Evolutionary conservation across 306 rosid genomes (phyloP).

Genomic region (Sechiopsis laciniata): DNA sequence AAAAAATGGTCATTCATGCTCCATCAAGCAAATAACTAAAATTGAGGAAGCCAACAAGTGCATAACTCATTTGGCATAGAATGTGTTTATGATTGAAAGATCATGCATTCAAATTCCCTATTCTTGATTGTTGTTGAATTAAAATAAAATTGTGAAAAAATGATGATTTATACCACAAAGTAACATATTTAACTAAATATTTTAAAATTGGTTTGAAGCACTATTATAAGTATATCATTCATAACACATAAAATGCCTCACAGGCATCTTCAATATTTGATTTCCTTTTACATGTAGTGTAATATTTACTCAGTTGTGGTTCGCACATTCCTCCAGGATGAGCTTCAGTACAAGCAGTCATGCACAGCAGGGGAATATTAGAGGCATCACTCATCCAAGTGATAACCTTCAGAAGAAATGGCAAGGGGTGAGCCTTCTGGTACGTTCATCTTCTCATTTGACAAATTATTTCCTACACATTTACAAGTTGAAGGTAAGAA

Average conservation of each 20-base stretch:
- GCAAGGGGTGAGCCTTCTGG: slow-evolving; percentile 15
- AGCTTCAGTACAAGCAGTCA: neutral
- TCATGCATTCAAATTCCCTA: too few species aligned
- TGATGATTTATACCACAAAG: too few species aligned
- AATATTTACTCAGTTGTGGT: slow-evolving; percentile 9
- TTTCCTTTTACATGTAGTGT: slow-evolving; percentile 11
- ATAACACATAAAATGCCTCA: slow-evolving; percentile 3
- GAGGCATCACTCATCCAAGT: slow-evolving; percentile 20
- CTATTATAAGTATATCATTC: neutral
- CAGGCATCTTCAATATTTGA: slow-evolving; percentile 6
- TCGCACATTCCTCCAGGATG: slow-evolving; percentile 11
- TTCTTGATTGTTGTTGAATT: too few species aligned
- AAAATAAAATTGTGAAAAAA: too few species aligned
- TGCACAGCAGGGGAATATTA: neutral
- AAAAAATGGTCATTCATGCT: too few species aligned
- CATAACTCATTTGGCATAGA: too few species aligned
- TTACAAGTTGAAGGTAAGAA: neutral
- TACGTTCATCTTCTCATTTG: slow-evolving; percentile 12
- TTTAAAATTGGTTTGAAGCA: too few species aligned
- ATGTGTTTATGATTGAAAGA: too few species aligned
- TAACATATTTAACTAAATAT: too few species aligned
- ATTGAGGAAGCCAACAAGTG: too few species aligned
- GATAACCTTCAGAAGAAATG: slow-evolving; percentile 14
- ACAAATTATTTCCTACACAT: slow-evolving; percentile 15
- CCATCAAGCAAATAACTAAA: too few species aligned